A percentile compares a stretch with the other conserved stretches of the same genome.
Evolutionary conservation across 208 protist species (phyloP).

Genomic region (Trypanosoma conorhini): DNA sequence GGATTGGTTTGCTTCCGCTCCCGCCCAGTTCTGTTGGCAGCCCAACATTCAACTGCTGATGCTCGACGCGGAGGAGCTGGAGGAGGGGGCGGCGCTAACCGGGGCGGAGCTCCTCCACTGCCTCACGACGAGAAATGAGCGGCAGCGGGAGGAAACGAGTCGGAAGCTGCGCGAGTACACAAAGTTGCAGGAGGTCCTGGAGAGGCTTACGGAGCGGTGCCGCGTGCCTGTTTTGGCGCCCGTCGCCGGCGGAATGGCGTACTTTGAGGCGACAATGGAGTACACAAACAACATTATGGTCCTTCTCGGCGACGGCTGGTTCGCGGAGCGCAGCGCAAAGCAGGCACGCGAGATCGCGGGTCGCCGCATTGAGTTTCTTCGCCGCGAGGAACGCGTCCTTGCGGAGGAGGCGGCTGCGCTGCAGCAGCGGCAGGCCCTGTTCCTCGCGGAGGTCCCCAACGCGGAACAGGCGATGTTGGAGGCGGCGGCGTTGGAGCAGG

Average conservation of each 20-base stretch:
- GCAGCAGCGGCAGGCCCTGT: conserved; percentile 49
- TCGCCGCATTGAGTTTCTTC: conserved; percentile 69
- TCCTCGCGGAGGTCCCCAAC: conserved; percentile 67
- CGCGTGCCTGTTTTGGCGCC: conserved; percentile 69
- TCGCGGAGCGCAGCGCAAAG: conserved; percentile 80
- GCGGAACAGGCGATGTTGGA: conserved; percentile 48
- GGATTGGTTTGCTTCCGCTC: neutral
- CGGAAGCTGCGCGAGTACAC: conserved; percentile 50
- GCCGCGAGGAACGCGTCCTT: conserved; percentile 64
- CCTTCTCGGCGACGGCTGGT: conserved; percentile 89
- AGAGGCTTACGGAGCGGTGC: conserved; percentile 47
- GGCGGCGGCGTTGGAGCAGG: conserved; percentile 31
- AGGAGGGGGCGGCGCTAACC: conserved; percentile 54
- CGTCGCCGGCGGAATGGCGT: conserved; percentile 77
- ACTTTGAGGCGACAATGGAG: conserved; percentile 77
- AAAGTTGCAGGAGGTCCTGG: conserved; percentile 51
- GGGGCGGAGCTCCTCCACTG: conserved; percentile 75
- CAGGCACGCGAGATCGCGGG: conserved; percentile 72
- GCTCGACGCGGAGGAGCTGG: conserved; percentile 25
- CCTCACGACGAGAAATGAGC: conserved; percentile 50
- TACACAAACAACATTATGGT: conserved; percentile 85
- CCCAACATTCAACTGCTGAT: neutral
- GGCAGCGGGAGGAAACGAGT: conserved; percentile 33
- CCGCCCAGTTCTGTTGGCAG: conserved; percentile 1
- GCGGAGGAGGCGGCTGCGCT: conserved; percentile 60